Conservation (phyloP, 805 yeast species). For the Cyberlindnera samutprakarnensis region DNA sequence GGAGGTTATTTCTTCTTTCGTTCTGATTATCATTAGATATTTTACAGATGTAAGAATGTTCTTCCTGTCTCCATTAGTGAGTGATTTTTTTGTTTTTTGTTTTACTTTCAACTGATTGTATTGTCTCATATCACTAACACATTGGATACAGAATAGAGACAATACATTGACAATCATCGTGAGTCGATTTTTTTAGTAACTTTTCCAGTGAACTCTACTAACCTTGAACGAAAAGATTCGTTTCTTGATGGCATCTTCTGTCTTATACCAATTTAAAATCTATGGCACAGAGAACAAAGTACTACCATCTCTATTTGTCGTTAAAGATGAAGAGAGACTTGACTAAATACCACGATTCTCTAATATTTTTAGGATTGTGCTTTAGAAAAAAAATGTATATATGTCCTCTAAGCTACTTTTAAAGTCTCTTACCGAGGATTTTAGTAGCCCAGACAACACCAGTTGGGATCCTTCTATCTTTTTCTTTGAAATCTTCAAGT, state of each 20-base stretch:
- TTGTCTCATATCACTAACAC: too few relatives aligned
- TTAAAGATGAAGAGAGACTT: slow-evolving; percentile 1
- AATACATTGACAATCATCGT: not conserved
- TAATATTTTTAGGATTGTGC: too few relatives aligned
- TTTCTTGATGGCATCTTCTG: not conserved
- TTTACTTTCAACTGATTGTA: too few relatives aligned
- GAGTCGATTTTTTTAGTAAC: not conserved
- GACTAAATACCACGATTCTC: not conserved
- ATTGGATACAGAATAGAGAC: slow-evolving; percentile 2
- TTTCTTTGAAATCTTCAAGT: slow-evolving; percentile 53
- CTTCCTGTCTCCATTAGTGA: not conserved
- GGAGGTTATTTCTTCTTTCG: not conserved
- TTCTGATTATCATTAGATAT: not conserved
- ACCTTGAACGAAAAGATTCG: slow-evolving; percentile 1
- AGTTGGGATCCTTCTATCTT: slow-evolving; percentile 52
- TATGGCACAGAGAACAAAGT: not conserved
- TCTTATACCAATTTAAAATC: not conserved
- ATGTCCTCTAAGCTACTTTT: too few relatives aligned
- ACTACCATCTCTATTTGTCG: not conserved
- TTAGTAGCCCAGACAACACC: slow-evolving; percentile 65
- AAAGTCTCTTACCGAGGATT: slow-evolving; percentile 50
- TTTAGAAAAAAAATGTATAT: too few relatives aligned
- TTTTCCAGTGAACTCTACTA: not conserved
- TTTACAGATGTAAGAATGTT: not conserved
- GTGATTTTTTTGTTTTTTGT: not conserved